Base-by-base conservation (phyloP, 2,329 filamentous ascomycete genomes). In the Helminthosporium solani region DNA sequence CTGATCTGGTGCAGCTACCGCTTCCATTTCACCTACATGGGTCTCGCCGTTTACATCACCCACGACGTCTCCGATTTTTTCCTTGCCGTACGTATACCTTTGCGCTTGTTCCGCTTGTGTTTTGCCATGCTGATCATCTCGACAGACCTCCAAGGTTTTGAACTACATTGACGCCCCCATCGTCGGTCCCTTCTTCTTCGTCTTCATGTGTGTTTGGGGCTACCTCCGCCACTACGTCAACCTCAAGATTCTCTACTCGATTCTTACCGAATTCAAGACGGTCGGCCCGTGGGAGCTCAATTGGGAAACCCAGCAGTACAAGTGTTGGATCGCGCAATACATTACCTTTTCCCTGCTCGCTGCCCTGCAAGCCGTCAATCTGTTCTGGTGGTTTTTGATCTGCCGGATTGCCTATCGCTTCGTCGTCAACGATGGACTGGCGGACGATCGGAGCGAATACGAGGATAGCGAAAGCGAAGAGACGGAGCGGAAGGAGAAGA, bases 1-100 rank as follows among this genome's bases (percentile, higher is more conserved):
- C 79, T 97, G 59, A 96, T 97, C 57, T 86, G 74, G 47, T 75
- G 92, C 64, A 94, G 88, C 75, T 97, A 96, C 74, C 84, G 90
- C 50, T 97, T 96, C 77, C 91, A 97, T 73, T 97, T 96, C 71
- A 95, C 90, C 16, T 92, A 96, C 73, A 95, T 97, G 68, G 91
- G 91, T 20, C 74, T 96, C 44, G 88, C 90, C 16, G 90, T 97
- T 27, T 97, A 96, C 72, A 90, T 94, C 52, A 96, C 91, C 8
- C 90, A 95, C 71, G 91, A 97, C 66, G 88, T 96, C 52, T 90
- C 86, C 49, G 91, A 96, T 70, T 96, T 96, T 74, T 96, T 96
- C 81, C 80, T 96, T 35, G 91, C 92, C 30, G 88, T 91, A 81
- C 73, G 85, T 70, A n/a, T 3, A 3, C 15, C 36, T 27, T 6